phyloP scores from a whole-genome alignment of 495 filamentous ascomycete species.

The Entonaema liquescens region DNA sequence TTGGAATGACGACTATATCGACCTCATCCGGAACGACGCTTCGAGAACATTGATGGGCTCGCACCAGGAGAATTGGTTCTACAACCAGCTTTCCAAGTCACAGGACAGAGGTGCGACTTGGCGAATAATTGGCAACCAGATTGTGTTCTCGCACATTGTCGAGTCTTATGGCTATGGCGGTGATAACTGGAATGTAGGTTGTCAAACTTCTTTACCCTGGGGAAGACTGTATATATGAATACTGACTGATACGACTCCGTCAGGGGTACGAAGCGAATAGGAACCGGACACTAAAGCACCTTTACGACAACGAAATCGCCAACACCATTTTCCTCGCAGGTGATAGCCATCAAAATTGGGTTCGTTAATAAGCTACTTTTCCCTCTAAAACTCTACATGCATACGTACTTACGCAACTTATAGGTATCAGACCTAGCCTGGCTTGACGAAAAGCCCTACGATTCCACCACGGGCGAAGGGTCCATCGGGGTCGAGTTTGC shows the following conservation, averaged over 20 bases:
- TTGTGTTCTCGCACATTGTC: slow-evolving; percentile 67
- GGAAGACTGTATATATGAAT: background rate
- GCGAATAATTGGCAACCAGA: slow-evolving; percentile 73
- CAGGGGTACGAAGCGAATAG: slow-evolving; percentile 70
- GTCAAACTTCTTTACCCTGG: background rate
- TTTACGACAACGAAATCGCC: slow-evolving; percentile 68
- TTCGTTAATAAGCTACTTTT: slow-evolving; percentile 25
- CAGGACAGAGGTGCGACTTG: slow-evolving; percentile 64
- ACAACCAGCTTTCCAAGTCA: slow-evolving; percentile 63
- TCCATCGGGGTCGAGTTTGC: slow-evolving; percentile 73
- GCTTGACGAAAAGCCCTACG: slow-evolving; percentile 65
- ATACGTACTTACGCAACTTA: slow-evolving; percentile 10
- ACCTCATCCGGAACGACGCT: slow-evolving; percentile 64
- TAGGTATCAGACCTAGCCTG: slow-evolving; percentile 68
- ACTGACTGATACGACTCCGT: slow-evolving; percentile 38
- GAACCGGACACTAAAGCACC: slow-evolving; percentile 66
- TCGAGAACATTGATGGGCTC: slow-evolving; percentile 69
- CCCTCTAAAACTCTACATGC: background rate
- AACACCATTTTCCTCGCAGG: slow-evolving; percentile 75
- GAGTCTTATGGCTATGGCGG: slow-evolving; percentile 50
- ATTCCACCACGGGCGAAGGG: slow-evolving; percentile 64
- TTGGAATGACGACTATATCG: slow-evolving; percentile 67
- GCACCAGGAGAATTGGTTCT: slow-evolving; percentile 75
- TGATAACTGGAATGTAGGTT: slow-evolving; percentile 45
- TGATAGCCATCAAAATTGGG: slow-evolving; percentile 71